These are phyloP conservation scores for Eucalyptus sp. DNA, from an alignment of 345 rosid species.

Conservation along the genomic window DNA sequence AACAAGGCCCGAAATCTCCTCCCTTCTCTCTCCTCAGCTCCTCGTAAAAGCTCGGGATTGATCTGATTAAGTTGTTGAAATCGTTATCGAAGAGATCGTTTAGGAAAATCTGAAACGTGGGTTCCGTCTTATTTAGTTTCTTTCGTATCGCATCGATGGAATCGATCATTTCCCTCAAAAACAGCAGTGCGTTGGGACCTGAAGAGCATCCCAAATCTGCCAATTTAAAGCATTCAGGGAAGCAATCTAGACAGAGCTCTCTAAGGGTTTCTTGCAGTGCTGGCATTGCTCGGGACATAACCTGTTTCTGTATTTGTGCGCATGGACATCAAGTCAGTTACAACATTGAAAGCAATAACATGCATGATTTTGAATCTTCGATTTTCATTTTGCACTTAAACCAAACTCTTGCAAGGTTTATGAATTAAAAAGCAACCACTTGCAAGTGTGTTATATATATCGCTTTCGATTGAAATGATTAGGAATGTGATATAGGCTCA, in stretches of 20 bases:
- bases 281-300: background rate
- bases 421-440: rapidly evolving
- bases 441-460: background rate
- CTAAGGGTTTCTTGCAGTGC: background rate
- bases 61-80: background rate
- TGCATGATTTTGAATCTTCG: background rate
- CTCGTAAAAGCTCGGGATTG: background rate
- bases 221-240: background rate
- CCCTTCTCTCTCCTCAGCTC: background rate
- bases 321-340: background rate
- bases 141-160: background rate
- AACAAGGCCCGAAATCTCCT: background rate
- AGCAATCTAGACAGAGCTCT: background rate
- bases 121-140: background rate
- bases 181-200: background rate
- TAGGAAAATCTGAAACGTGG: background rate
- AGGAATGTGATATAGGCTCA: too few species aligned
- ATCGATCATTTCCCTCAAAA: background rate
- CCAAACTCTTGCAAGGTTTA: background rate
- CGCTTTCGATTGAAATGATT: too few species aligned
- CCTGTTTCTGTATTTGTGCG: background rate
- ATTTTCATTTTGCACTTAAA: background rate
- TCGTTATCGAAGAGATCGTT: background rate
- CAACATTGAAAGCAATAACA: background rate
- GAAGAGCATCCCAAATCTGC: constrained; percentile 1